phyloP scores from a whole-genome alignment of 768 basidiomycete genomes.

The Termitomyces sp. region DNA sequence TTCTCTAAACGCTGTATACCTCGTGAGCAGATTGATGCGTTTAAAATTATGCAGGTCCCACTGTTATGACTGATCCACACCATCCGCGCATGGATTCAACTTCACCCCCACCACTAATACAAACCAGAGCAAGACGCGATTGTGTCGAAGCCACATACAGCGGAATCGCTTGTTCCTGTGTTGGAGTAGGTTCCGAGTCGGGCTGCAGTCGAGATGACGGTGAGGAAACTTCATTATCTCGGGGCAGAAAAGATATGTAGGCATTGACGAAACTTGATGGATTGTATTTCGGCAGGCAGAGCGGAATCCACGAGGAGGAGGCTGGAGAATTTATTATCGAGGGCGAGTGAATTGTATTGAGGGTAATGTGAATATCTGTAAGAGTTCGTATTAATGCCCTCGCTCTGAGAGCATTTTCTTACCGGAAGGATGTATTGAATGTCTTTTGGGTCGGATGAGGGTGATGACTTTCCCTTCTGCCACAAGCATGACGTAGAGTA shows the following conservation, averaged over 20 bases:
- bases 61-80: slow-evolving; percentile 64
- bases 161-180: slow-evolving; percentile 2
- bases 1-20: slow-evolving; percentile 53
- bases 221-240: slow-evolving; percentile 25
- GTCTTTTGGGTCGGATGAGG: slow-evolving; percentile 84
- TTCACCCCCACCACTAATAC: slow-evolving; percentile 77
- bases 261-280: slow-evolving; percentile 86
- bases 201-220: slow-evolving; percentile 10
- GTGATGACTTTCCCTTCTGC: slow-evolving; percentile 77
- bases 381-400: background rate
- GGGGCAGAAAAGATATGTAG: slow-evolving; percentile 71
- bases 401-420: slow-evolving; percentile 9
- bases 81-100: slow-evolving; percentile 80
- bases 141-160: slow-evolving; percentile 13
- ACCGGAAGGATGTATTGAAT: slow-evolving; percentile 94
- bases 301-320: slow-evolving; percentile 88
- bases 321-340: slow-evolving; percentile 74
- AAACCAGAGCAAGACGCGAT: slow-evolving; percentile 60
- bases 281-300: slow-evolving; percentile 95
- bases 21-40: background rate
- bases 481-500: slow-evolving; percentile 88
- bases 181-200: slow-evolving; percentile 7
- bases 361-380: slow-evolving; percentile 83
- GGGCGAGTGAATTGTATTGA: slow-evolving; percentile 86
- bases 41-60: slow-evolving; percentile 23